Evolutionary conservation across 345 rosid genomes (phyloP).

Genomic region (Euphorbia pulcherrima): DNA sequence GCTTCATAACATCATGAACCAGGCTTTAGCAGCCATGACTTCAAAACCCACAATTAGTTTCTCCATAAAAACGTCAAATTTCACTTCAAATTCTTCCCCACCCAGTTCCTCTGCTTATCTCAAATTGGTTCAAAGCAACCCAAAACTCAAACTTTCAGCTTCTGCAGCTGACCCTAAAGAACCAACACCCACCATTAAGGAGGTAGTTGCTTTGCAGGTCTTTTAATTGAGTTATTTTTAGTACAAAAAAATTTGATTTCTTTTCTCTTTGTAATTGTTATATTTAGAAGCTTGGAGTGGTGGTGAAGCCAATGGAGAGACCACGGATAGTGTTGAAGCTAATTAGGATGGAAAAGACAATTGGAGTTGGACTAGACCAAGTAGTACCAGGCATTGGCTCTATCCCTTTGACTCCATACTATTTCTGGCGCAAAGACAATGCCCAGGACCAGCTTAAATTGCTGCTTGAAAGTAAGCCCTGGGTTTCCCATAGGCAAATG

Average conservation of each 20-base stretch:
- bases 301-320: conserved; percentile 74
- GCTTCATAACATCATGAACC: not conserved
- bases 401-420: conserved; percentile 74
- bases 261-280: not conserved
- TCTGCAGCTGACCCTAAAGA: conserved; percentile 30
- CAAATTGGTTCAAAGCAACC: conserved; percentile 10
- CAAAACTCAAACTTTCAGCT: conserved; percentile 26
- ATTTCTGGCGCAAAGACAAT: conserved; percentile 84
- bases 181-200: conserved; percentile 18
- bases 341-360: conserved; percentile 81
- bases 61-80: conserved; percentile 24
- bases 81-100: conserved; percentile 18
- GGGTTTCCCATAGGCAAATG: conserved; percentile 75
- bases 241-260: not conserved
- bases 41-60: conserved; percentile 24
- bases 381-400: conserved; percentile 67
- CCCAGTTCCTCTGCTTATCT: conserved; percentile 15
- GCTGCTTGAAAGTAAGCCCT: conserved; percentile 69
- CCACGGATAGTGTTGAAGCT: conserved; percentile 76
- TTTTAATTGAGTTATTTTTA: not conserved
- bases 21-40: conserved; percentile 33
- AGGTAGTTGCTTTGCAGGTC: conserved; percentile 40
- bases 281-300: conserved; percentile 57
- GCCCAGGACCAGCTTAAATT: conserved; percentile 85
- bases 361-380: conserved; percentile 75